Evolutionary conservation across 768 basidiomycete species (phyloP).

Genomic region (Boletus rubescentipes): DNA sequence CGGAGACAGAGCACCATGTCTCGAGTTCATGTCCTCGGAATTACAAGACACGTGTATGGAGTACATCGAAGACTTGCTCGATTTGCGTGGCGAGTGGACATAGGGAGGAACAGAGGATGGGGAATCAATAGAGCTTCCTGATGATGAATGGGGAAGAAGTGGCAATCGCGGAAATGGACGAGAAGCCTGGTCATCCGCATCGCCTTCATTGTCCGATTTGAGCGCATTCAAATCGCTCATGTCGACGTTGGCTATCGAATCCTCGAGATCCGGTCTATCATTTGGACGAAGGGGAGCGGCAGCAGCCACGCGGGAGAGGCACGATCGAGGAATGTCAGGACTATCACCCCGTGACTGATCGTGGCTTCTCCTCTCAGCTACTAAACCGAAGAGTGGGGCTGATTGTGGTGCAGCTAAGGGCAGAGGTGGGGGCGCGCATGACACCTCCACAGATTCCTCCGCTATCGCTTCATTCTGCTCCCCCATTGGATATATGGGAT

Average conservation of each 20-base stretch:
- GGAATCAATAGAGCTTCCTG: conserved; percentile 6
- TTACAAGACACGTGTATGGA: conserved; percentile 12
- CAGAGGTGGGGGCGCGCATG: neutral
- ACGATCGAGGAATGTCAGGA: conserved; percentile 23
- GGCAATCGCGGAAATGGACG: conserved; percentile 28
- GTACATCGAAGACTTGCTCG: conserved; percentile 15
- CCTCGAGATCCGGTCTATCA: conserved; percentile 12
- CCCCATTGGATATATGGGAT: conserved; percentile 14
- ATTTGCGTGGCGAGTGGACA: conserved; percentile 26
- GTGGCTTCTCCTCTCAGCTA: conserved; percentile 6
- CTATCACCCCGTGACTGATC: conserved; percentile 16
- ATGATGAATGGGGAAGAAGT: conserved; percentile 19
- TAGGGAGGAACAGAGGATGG: conserved; percentile 12
- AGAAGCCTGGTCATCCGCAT: conserved; percentile 25
- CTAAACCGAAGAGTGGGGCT: conserved; percentile 2
- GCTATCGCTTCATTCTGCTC: conserved; percentile 16
- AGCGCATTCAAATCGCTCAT: conserved; percentile 34
- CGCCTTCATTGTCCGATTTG: conserved; percentile 29
- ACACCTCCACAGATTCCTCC: conserved; percentile 14
- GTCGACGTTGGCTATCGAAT: conserved; percentile 30
- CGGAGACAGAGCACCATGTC: conserved; percentile 31
- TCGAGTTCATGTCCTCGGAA: conserved; percentile 5
- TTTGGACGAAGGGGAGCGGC: neutral
- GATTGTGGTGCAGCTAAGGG: neutral
- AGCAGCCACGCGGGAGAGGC: conserved; percentile 13